A percentile compares a stretch with the other conserved stretches of the same genome.
phyloP scores from a whole-genome alignment of 441 rosid genomes.

The Populus tomentosa region DNA sequence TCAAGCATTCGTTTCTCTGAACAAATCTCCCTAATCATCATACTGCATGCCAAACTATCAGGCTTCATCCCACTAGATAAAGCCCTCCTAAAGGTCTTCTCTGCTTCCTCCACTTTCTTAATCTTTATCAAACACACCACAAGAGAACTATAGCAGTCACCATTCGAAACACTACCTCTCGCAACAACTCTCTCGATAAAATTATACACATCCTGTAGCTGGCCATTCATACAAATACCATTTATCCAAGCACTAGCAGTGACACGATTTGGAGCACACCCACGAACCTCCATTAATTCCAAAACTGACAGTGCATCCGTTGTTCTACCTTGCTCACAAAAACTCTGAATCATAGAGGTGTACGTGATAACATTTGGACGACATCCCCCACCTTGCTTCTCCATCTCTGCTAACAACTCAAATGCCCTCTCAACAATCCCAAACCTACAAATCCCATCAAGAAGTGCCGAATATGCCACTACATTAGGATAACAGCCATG shows the following conservation, averaged over 20 bases:
- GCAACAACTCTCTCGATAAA: slow-evolving; percentile 51
- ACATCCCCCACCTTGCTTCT: slow-evolving; percentile 54
- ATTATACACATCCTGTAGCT: slow-evolving; percentile 44
- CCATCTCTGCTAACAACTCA: slow-evolving; percentile 65
- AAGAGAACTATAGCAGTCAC: slow-evolving; percentile 61
- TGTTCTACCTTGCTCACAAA: slow-evolving; percentile 49
- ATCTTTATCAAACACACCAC: slow-evolving; percentile 46
- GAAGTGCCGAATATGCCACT: slow-evolving; percentile 51
- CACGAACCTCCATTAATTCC: slow-evolving; percentile 62
- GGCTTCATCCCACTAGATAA: slow-evolving; percentile 48
- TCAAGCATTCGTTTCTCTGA: slow-evolving; percentile 43
- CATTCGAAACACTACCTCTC: slow-evolving; percentile 45
- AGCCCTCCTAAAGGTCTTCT: slow-evolving; percentile 46
- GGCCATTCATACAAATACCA: slow-evolving; percentile 45
- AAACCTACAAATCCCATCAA: slow-evolving; percentile 58
- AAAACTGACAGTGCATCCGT: slow-evolving; percentile 54
- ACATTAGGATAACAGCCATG: slow-evolving; percentile 55
- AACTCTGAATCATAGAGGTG: slow-evolving; percentile 57
- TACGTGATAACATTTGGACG: slow-evolving; percentile 63
- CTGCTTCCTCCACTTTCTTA: slow-evolving; percentile 53
- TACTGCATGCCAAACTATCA: slow-evolving; percentile 60
- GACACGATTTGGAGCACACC: slow-evolving; percentile 62
- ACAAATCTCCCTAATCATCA: slow-evolving; percentile 64
- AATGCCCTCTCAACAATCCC: slow-evolving; percentile 51
- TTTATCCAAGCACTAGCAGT: slow-evolving; percentile 58